Conservation (phyloP, 495 filamentous ascomycete species). For the Aspergillus funiculosus region DNA sequence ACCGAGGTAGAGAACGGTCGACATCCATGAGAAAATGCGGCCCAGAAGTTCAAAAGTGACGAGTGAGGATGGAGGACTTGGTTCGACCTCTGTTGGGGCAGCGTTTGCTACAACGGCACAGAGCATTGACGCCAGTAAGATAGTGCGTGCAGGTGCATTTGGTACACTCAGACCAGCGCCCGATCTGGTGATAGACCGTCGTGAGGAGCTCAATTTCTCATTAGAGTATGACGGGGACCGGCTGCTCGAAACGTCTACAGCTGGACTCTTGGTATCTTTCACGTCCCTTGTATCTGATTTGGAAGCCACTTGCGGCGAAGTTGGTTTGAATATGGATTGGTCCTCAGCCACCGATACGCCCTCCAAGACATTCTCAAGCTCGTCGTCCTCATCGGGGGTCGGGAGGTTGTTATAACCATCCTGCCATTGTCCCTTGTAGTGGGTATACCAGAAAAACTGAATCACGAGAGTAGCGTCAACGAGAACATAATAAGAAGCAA, state of each 20-base stretch:
- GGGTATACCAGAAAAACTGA: constrained; percentile 67
- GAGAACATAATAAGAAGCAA: constrained; percentile 62
- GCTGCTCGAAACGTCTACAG: constrained; percentile 15
- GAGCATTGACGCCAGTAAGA: constrained; percentile 42
- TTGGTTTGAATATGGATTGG: constrained; percentile 11
- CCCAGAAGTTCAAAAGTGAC: constrained; percentile 45
- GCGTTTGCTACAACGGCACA: constrained; percentile 44
- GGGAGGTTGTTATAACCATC: constrained; percentile 26
- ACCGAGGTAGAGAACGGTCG: constrained; percentile 60
- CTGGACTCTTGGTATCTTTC: constrained; percentile 25
- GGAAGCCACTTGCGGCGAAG: constrained; percentile 17
- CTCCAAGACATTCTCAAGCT: constrained; percentile 24
- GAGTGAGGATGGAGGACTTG: constrained; percentile 17
- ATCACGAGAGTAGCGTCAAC: constrained; percentile 58
- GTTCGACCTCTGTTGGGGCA: constrained; percentile 28
- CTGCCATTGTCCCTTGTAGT: constrained; percentile 36
- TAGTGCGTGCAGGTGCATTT: constrained; percentile 36
- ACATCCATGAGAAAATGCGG: constrained; percentile 59
- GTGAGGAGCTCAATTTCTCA: constrained; percentile 33
- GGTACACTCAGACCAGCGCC: constrained; percentile 28
- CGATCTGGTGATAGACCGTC: constrained; percentile 25
- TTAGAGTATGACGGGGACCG: constrained; percentile 35
- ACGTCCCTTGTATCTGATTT: constrained; percentile 29
- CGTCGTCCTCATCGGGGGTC: constrained; percentile 21
- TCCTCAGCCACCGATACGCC: constrained; percentile 27